Evolutionary conservation across 441 rosid genomes (phyloP).

Genomic region (Lagerstroemia fauriei): DNA sequence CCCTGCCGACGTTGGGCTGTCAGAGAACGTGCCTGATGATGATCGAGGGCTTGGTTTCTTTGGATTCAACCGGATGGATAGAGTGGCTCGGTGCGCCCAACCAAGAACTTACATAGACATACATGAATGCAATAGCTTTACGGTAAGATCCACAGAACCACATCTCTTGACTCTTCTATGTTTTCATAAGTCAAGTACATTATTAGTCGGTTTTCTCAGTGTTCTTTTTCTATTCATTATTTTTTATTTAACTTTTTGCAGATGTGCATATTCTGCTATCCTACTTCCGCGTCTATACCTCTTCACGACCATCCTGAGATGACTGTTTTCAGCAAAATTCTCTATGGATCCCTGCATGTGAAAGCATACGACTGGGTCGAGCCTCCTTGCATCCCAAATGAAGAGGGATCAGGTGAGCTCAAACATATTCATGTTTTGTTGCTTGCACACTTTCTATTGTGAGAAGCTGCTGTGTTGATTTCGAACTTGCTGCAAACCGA

Average conservation of each 20-base stretch:
- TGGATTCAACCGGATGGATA: slow-evolving; percentile 45
- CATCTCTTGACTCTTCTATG: no score
- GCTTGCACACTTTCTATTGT: not conserved
- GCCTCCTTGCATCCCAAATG: slow-evolving; percentile 57
- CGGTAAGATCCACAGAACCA: slow-evolving; percentile 39
- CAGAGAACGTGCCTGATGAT: slow-evolving; percentile 63
- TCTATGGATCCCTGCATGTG: slow-evolving; percentile 84
- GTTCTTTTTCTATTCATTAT: no score
- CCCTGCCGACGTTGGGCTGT: slow-evolving; percentile 77
- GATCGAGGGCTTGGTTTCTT: slow-evolving; percentile 79
- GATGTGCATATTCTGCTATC: slow-evolving; percentile 94
- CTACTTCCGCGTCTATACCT: slow-evolving; percentile 85
- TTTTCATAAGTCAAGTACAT: no score
- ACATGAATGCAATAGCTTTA: slow-evolving; percentile 65
- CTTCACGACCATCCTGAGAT: slow-evolving; percentile 92
- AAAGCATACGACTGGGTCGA: slow-evolving; percentile 93
- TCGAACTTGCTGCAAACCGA: not conserved
- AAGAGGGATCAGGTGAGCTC: slow-evolving; percentile 42
- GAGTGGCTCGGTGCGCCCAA: slow-evolving; percentile 75
- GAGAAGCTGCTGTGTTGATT: not conserved
- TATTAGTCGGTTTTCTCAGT: not conserved
- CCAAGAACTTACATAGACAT: slow-evolving; percentile 77
- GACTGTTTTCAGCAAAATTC: slow-evolving; percentile 87
- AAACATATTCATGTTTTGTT: not conserved
- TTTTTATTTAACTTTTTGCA: slow-evolving; percentile 34